phyloP scores from a whole-genome alignment of 2,329 filamentous ascomycete genomes.

The Fusarium albosuccineum region DNA sequence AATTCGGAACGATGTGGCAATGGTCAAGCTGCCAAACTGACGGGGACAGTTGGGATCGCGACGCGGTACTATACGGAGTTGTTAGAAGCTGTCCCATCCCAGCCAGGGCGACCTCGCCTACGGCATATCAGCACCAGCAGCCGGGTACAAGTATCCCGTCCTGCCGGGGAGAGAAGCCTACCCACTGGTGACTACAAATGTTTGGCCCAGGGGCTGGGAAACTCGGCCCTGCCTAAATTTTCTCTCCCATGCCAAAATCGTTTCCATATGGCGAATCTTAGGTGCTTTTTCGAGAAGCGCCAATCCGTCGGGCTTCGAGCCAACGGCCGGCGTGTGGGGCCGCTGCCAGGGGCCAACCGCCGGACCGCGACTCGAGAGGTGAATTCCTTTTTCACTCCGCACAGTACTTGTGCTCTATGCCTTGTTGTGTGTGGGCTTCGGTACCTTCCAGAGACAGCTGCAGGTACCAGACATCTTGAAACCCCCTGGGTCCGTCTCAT shows the following conservation, averaged over 20 bases:
- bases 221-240: conserved; percentile 11
- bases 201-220: conserved; percentile 24
- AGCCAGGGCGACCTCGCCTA: background rate
- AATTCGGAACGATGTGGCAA: conserved; percentile 5
- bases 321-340: conserved; percentile 47
- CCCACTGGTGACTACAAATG: conserved; percentile 1
- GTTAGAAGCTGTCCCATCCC: background rate
- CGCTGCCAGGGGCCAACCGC: conserved; percentile 39
- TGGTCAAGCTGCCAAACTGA: background rate
- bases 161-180: conserved; percentile 14
- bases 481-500: conserved; percentile 32
- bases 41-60: conserved; percentile 4
- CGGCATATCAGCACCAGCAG: conserved; percentile 6
- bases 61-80: conserved; percentile 8
- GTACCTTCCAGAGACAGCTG: conserved; percentile 37
- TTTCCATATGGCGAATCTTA: conserved; percentile 23
- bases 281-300: conserved; percentile 34
- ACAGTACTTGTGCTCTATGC: conserved; percentile 34
- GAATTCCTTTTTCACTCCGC: conserved; percentile 24
- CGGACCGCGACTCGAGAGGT: conserved; percentile 28
- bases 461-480: conserved; percentile 43
- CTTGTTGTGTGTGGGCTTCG: conserved; percentile 35
- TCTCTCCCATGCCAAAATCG: conserved; percentile 25
- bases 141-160: conserved; percentile 17
- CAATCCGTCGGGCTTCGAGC: conserved; percentile 38